Evolutionary conservation across 805 yeast genomes (phyloP).

Genomic region (Wickerhamiella kurtzmanii): DNA sequence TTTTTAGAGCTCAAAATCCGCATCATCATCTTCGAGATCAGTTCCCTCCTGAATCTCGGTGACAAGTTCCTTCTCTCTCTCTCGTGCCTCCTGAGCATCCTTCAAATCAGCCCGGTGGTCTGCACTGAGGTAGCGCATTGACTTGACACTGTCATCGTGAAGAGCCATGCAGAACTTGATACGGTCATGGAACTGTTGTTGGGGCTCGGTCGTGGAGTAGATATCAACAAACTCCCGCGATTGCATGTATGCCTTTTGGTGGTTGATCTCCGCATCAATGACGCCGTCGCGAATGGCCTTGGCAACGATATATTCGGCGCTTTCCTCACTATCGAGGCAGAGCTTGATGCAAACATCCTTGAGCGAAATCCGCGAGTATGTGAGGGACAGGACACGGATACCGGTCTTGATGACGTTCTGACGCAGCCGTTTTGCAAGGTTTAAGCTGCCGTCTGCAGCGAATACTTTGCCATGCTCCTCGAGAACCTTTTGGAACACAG

Average conservation of each 20-base stretch:
- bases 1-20: slow-evolving; percentile 25
- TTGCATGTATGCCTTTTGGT: slow-evolving; percentile 82
- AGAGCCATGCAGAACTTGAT: slow-evolving; percentile 80
- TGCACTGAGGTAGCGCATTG: slow-evolving; percentile 78
- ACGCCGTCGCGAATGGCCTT: slow-evolving; percentile 96
- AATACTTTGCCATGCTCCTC: slow-evolving; percentile 47
- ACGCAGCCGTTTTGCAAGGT: slow-evolving; percentile 75
- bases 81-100: slow-evolving; percentile 41
- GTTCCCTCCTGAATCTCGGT: slow-evolving; percentile 32
- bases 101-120: slow-evolving; percentile 38
- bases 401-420: slow-evolving; percentile 98
- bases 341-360: slow-evolving; percentile 88
- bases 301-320: slow-evolving; percentile 92
- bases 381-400: slow-evolving; percentile 77
- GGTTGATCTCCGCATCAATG: slow-evolving; percentile 86
- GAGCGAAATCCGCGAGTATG: slow-evolving; percentile 81
- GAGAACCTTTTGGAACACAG: slow-evolving; percentile 60
- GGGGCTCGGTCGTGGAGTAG: slow-evolving; percentile 80
- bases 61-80: slow-evolving; percentile 39
- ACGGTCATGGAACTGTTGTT: slow-evolving; percentile 78
- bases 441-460: slow-evolving; percentile 65
- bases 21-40: slow-evolving; percentile 32
- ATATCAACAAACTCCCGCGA: slow-evolving; percentile 75
- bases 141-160: slow-evolving; percentile 84
- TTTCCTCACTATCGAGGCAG: slow-evolving; percentile 84